Evolutionary conservation across 192 early-diverging fungal species (phyloP).

Genomic region (Coemansia sp.): DNA sequence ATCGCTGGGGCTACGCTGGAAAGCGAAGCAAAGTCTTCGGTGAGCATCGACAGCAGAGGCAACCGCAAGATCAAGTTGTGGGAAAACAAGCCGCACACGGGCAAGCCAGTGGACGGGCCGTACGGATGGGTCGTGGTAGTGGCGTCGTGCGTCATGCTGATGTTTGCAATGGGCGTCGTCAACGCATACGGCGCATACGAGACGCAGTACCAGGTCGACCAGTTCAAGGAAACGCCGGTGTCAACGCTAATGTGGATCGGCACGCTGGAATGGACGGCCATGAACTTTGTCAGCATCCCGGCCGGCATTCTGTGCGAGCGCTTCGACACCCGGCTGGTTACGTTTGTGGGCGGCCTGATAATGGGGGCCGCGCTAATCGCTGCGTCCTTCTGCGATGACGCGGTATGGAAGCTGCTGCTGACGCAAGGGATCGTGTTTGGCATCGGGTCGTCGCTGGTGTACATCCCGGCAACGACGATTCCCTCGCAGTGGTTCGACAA

Average conservation of each 20-base stretch:
- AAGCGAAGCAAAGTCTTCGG: neutral
- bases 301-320: conserved; percentile 58
- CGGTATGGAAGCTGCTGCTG: conserved; percentile 62
- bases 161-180: conserved; percentile 57
- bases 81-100: conserved; percentile 34
- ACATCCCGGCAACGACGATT: conserved; percentile 52
- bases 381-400: conserved; percentile 58
- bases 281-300: conserved; percentile 51
- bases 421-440: conserved; percentile 61
- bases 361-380: conserved; percentile 53
- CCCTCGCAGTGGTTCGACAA: conserved; percentile 61
- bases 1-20: neutral
- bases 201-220: conserved; percentile 34
- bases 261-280: conserved; percentile 54
- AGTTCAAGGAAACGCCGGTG: conserved; percentile 39
- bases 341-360: conserved; percentile 54
- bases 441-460: conserved; percentile 52
- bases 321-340: conserved; percentile 52
- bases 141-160: conserved; percentile 53
- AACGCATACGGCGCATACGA: conserved; percentile 60
- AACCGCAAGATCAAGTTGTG: conserved; percentile 23
- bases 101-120: conserved; percentile 25
- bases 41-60: neutral
- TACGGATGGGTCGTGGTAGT: conserved; percentile 60
- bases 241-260: conserved; percentile 58